Base-by-base conservation (phyloP, 768 basidiomycete genomes). In the Lactarius indigo region DNA sequence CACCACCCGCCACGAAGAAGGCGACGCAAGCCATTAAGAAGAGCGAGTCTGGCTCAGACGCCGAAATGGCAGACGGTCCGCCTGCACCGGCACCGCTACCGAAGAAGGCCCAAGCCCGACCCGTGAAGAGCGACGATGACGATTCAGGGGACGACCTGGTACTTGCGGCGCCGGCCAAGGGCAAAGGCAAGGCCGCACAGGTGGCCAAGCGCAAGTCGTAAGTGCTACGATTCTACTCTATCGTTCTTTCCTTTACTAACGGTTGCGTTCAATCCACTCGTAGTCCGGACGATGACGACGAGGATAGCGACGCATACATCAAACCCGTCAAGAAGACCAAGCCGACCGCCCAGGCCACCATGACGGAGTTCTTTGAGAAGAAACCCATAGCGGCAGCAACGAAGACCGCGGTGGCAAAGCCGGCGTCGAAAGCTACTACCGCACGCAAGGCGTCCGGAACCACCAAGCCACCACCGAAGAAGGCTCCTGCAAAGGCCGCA, bases 191-290 rank as follows among this genome's bases (percentile, higher is more conserved):
- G 69, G 80, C 76, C 2, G 79, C 79, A 71, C 74, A 74, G 20
- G 70, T 72, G 18, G 31, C 59, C 54, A 92, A 92, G 76, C 85
- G 90, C 52, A 93, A 92, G 76, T 89, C 84, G 91, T 88, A 59
- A 37, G 80, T 75, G 7, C 3, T 15, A 5, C 47, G 35, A 12
- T 12, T 26, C 2, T 17, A 9, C 12, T 28, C 17, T 64, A n/a
- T 55, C 1, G 3, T 23, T 18, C 39, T 17, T 2, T 2, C 15
- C 35, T 31, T 35, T 15, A 37, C 33, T 23, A 42, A 59, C 50
- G 30, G 12, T 12, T 17, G 54, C 35, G n/a, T 18, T 26, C 18
- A 58, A 9, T 31, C 18, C 41, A 3, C 39, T 55, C n/a, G 17
- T 47, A 56, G 60, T 58, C 54, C 18, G 57, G 58, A 68, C 47